These are phyloP conservation scores for Colletotrichum shisoi DNA, from an alignment of 2,329 filamentous ascomycete genomes.

Conservation along the genomic window DNA sequence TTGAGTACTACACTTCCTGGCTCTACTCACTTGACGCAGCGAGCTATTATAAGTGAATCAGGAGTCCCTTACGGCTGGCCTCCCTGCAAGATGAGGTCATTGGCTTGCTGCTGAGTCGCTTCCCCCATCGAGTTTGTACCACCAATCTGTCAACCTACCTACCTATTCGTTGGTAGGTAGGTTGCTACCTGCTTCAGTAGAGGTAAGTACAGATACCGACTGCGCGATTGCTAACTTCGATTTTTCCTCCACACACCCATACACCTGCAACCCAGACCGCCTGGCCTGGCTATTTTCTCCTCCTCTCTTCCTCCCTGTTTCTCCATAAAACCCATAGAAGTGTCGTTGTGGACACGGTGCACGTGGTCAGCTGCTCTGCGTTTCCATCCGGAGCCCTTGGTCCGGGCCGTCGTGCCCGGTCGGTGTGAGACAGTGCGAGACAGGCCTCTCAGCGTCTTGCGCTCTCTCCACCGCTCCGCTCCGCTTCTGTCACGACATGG, in stretches of 20 bases:
- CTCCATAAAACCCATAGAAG: not conserved
- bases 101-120: not conserved
- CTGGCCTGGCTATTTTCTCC: not conserved
- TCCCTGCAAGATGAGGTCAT: slow-evolving; percentile 18
- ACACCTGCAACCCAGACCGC: not conserved
- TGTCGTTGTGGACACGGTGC: not conserved
- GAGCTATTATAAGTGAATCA: slow-evolving; percentile 13
- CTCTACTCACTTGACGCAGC: not conserved
- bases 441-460: not conserved
- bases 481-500: not conserved
- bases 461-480: not conserved
- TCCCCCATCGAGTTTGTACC: slow-evolving; percentile 6
- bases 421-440: not conserved
- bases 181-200: too few relatives aligned
- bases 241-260: not conserved
- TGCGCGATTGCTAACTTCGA: too few relatives aligned
- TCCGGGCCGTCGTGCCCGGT: not conserved
- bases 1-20: not conserved
- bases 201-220: too few relatives aligned
- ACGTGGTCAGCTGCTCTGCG: not conserved
- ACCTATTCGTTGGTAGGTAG: too few relatives aligned
- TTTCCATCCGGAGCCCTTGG: slow-evolving; percentile 3
- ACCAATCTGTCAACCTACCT: not conserved
- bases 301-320: not conserved
- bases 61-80: slow-evolving; percentile 15